Base-by-base conservation (phyloP, 108 stramenopile genomes). In the Fragilariopsis cylindrus region DNA sequence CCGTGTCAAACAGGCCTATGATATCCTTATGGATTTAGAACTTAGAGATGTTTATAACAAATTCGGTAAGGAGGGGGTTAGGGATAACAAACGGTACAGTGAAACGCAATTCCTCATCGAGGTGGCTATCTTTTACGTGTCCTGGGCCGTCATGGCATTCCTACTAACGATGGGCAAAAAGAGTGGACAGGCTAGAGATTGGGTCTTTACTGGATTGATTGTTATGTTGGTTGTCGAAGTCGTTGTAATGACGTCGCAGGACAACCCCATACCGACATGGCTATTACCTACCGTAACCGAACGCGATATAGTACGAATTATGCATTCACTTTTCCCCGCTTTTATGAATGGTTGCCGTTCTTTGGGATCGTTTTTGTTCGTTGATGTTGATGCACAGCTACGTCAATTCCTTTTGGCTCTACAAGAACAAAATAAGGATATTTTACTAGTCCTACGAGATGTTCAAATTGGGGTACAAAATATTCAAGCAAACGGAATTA, bases 281-380 rank as follows among this genome's bases (percentile, higher is more conserved):
- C 76, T 96, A 47, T 84, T 96, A 60, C 96, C 98, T 16, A 81
- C 81, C 62, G 81, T 89, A 82, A 96, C 98, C 15, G 96, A 97
- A 81, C 80, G 90, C 65, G 97, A 98, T 76, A 69, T 90, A 49
- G 87, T 98, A 7, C 90, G 90, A 89, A 76, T 97, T 54, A 65
- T 98, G 80, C 97, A 97, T 68, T 82, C 91, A 3, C 82, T 99
- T n/a, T 99, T 98, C 75, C 97, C 98, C 7, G 97, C 98, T 5
- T 99, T 90, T 76, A 96, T 99, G 96, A 97, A 99, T 88, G 98
- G 97, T 16, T 98, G 97, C 80, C 92, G 98, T 55, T 97, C 96
- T 40, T 75, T 99, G 66, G 92, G 97, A 39, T 79, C 87, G 15
- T 97, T 84, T 76, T 79, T 97, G 57, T 98, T 90, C 76, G 96